Evolutionary conservation across 306 rosid species (phyloP), one percentile per base, ranked within the genome.

Genomic region (Parietaria judaica): DNA sequence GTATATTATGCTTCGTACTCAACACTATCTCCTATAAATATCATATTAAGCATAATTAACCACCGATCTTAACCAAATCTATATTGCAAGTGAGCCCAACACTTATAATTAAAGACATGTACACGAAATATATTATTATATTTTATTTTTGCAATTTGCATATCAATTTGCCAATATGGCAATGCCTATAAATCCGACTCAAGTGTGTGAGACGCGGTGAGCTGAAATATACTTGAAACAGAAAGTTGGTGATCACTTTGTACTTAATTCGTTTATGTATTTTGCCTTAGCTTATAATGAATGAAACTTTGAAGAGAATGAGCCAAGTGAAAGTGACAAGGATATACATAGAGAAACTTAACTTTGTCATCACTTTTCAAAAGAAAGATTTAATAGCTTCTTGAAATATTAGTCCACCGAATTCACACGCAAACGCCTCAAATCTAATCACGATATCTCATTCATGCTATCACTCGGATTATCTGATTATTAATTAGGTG

Each of bases 281-380:
- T n/a, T 63, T 50, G 67, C 67, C 58, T 64, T 64, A 41, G 67
- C 67, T 64, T 64, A 51, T 37, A 64, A 64, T 64, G 58, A 64
- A 64, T 64, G 58, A 64, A 64, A 59, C 58, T 14, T 37, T 12
- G 11, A 51, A 31, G 9, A 6, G 15, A 51, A 15, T 4, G 16
- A 15, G 10, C 6, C 11, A 34, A 36, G 9, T 12, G 49, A 36
- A 64, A 64, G 51, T 36, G 34, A 49, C 47, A 58, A 12, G 38
- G 9, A 14, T 23, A 23, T 23, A 41, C n/a, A 14, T 38, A 58
- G 16, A 39, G 63, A 39, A 58, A 43, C 46, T 13, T 39, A 59
- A 59, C 51, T 41, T 12, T 17, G 14, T 58, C 6, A 58, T 41
- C 31, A n/a, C 63, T 59, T 39, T 57, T 14, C 14, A 57, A 12